Evolutionary conservation across 495 filamentous ascomycete genomes (phyloP).

Genomic region (Friedmanniomyces simplex): DNA sequence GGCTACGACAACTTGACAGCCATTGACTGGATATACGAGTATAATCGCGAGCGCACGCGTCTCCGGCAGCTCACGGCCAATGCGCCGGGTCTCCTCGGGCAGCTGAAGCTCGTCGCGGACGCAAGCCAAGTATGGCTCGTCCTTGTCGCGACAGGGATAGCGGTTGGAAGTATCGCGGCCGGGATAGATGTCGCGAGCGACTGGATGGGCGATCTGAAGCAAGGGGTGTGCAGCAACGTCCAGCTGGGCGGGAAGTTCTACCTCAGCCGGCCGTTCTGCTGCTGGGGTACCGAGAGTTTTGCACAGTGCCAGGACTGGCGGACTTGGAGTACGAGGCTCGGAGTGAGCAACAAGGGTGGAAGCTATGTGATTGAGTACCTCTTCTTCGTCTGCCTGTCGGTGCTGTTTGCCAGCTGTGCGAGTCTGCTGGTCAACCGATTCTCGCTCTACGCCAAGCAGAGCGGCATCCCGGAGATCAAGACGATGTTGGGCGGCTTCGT

Average conservation of each 20-base stretch:
- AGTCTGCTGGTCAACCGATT: constrained; percentile 72
- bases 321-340: constrained; percentile 68
- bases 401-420: constrained; percentile 70
- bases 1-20: constrained; percentile 95
- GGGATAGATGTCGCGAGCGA: constrained; percentile 85
- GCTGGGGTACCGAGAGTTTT: constrained; percentile 64
- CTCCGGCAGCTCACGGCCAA: constrained; percentile 62
- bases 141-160: constrained; percentile 66
- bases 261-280: constrained; percentile 82
- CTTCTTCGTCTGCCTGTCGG: constrained; percentile 73
- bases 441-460: constrained; percentile 84
- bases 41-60: constrained; percentile 89
- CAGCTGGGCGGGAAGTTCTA: constrained; percentile 76
- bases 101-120: constrained; percentile 61
- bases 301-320: constrained; percentile 69
- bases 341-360: constrained; percentile 52
- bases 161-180: constrained; percentile 74
- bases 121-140: constrained; percentile 86
- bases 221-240: constrained; percentile 71
- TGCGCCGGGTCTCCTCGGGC: constrained; percentile 61
- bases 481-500: constrained; percentile 92
- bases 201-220: constrained; percentile 90
- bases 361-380: constrained; percentile 74
- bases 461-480: constrained; percentile 97
- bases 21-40: constrained; percentile 99